phyloP scores from a whole-genome alignment of 441 rosid species.

The Pelargonium australe region DNA sequence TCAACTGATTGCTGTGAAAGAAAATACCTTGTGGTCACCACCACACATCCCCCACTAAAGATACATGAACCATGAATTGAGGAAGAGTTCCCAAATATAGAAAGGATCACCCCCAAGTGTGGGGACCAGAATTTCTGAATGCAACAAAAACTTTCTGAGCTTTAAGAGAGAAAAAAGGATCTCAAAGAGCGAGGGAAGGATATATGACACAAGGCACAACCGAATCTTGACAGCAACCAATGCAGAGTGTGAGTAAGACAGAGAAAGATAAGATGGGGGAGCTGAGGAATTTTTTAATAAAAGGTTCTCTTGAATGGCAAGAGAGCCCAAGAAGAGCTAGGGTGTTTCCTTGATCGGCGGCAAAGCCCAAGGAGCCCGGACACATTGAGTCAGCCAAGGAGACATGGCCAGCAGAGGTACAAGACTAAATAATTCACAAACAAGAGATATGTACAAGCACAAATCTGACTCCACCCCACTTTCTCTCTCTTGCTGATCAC shows the following conservation, averaged over 20 bases:
- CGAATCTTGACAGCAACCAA: slow-evolving; percentile 61
- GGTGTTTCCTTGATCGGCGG: slow-evolving; percentile 53
- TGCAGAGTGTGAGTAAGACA: slow-evolving; percentile 26
- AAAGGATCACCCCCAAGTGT: slow-evolving; percentile 37
- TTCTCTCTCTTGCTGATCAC: slow-evolving; percentile 26
- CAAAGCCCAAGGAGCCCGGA: slow-evolving; percentile 75
- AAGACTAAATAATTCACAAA: slow-evolving; percentile 40
- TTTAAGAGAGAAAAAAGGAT: slow-evolving; percentile 40
- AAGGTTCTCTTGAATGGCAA: slow-evolving; percentile 52
- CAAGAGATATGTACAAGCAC: slow-evolving; percentile 40
- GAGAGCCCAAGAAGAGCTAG: slow-evolving; percentile 40
- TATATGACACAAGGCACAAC: slow-evolving; percentile 33
- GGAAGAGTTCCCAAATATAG: slow-evolving; percentile 33
- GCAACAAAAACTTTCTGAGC: slow-evolving; percentile 36
- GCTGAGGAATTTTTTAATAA: slow-evolving; percentile 33
- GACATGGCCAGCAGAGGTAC: slow-evolving; percentile 56
- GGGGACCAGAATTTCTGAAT: slow-evolving; percentile 56
- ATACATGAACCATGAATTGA: slow-evolving; percentile 28
- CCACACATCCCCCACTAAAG: slow-evolving; percentile 31
- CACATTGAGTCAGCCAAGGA: slow-evolving; percentile 45
- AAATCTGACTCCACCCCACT: slow-evolving; percentile 55
- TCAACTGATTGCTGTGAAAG: slow-evolving; percentile 21
- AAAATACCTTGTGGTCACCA: slow-evolving; percentile 21
- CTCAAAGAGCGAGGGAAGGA: slow-evolving; percentile 27
- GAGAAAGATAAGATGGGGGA: slow-evolving; percentile 28